A percentile compares a stretch with the other conserved stretches of the same genome.
Conservation (phyloP, 345 rosid genomes). For the Erodium maritimum region DNA sequence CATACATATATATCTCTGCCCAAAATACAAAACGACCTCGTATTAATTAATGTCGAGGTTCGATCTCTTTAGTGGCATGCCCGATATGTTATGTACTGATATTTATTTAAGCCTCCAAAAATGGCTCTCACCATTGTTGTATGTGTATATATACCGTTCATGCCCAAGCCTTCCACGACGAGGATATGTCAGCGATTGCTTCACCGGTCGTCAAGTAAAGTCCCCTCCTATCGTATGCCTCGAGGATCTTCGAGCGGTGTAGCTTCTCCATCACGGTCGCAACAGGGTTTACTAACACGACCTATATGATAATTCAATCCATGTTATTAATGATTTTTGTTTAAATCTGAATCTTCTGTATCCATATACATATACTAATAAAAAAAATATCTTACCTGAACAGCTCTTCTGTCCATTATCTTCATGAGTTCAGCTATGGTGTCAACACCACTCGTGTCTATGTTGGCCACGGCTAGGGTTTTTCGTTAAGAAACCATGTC, state of each 20-base stretch:
- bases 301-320: too few species aligned
- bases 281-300: conserved; percentile 8
- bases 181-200: conserved; percentile 10
- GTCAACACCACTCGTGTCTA: not conserved
- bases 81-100: too few species aligned
- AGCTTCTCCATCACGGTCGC: conserved; percentile 18
- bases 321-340: too few species aligned
- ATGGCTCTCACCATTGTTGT: too few species aligned
- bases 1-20: too few species aligned
- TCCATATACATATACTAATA: too few species aligned
- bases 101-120: too few species aligned
- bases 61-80: too few species aligned
- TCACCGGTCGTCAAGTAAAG: conserved; percentile 14
- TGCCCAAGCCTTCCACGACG: not conserved
- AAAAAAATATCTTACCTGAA: not conserved
- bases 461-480: not conserved
- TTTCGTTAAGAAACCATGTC: not conserved
- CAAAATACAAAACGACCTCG: too few species aligned
- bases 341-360: too few species aligned
- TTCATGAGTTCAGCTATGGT: not conserved
- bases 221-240: not conserved
- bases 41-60: too few species aligned
- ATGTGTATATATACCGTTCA: too few species aligned
- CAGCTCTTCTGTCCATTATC: not conserved
- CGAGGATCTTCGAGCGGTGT: conserved; percentile 1